Evolutionary conservation across 176 grass and related monocot genomes (phyloP), one percentile per base, ranked within the genome.

Genomic region (Raddia guianensis): DNA sequence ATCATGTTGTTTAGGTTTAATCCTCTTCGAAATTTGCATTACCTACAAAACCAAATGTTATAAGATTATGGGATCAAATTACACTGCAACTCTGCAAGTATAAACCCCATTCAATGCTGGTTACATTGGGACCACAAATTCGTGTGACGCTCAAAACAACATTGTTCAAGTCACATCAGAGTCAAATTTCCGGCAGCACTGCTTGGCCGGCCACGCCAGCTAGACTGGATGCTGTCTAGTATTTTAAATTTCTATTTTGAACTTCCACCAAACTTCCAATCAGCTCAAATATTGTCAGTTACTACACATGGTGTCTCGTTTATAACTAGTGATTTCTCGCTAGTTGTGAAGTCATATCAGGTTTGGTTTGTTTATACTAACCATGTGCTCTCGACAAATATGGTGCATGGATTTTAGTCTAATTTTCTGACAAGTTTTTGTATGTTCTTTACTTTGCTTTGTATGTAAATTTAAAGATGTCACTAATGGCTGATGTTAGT

Each of bases 1-100:
- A 37, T 86, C 51, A 53, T 65, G 20, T 16, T 66, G 49, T 74
- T 47, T 55, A 80, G 68, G 18, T 13, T 57, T 72, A 71, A 15
- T 66, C 33, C 3, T 16, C 33, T 66, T 65, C 50, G 32, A 51
- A 79, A 68, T 11, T 34, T 71, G n/a, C 13, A 9, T n/a, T 86
- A 6, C 9, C 11, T 2, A 70, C 11, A 40, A 72, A 49, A 72
- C n/a, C 12, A 72, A 48, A 64, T n/a, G 5, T 78, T 83, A 16
- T 6, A 18, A n/a, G 55, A 53, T 27, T 40, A 40, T 40, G 37
- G 37, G 37, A 40, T 40, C 37, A 40, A 1, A 1, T 40, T 40
- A 40, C 37, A 40, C 37, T 40, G 37, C 37, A 40, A 40, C 1
- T 40, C 37, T 40, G 37, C 27, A 27, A 27, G 27, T 40, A 3